Evolutionary conservation across 352 stramenopile species (phyloP), one percentile per base, ranked within the genome.

Genomic region (Phytophthora cactorum): DNA sequence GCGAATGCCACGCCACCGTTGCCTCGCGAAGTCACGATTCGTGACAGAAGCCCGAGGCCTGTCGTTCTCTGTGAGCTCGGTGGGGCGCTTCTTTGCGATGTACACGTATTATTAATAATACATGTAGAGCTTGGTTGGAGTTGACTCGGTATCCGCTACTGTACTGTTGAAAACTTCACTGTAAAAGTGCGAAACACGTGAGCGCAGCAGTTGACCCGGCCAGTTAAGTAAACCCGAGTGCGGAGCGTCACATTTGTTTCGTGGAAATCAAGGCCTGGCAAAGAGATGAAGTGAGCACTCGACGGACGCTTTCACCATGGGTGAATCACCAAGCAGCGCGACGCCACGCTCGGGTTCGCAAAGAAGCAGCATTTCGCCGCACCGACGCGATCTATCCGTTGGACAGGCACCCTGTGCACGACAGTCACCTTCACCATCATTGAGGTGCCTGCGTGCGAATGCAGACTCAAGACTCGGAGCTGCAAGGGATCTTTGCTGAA

Each of bases 1-100:
- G 22, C 22, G 22, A 22, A 22, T 11, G 17, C 22, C 3, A 12
- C 8, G 31, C 6, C 29, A 34, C 29, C 29, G 29, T 7, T 12
- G 27, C 38, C n/a, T 14, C 38, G 12, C 59, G 49, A 66, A 44
- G 22, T 34, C 43, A 52, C 59, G 59, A 60, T 43, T 15, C 36
- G 14, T 27, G 17, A 29, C 29, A 8, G 60, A 62, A 61, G 47
- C 44, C 28, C 15, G 17, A 25, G 25, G 31, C 53, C 62, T 64
- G 62, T 69, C 62, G 54, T 63, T 59, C 52, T 68, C 36, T 43
- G 28, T 34, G 12, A 43, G 27, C 47, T 67, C 50, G 50, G 59
- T 67, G 50, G 49, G 52, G 61, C 62, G 36, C 47, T 61, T 63
- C 39, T 64, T 64, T 56, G 59, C 51, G 49, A 50, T 59, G 49